Evolutionary conservation across 2,329 filamentous ascomycete species (phyloP).

Genomic region (Taxawa tesnikishii): DNA sequence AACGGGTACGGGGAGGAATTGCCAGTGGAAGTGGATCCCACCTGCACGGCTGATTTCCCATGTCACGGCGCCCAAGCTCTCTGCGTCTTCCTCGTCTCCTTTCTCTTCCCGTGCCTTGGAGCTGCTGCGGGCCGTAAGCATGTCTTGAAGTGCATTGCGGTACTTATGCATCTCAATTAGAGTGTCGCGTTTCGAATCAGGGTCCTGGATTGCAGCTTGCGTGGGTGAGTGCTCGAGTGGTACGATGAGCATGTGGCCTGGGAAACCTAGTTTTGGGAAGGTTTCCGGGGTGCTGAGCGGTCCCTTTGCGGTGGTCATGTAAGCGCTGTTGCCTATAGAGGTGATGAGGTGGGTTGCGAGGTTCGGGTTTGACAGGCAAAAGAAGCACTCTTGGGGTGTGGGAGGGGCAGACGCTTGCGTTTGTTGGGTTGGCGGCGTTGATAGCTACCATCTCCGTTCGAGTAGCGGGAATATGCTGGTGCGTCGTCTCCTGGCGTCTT

Average conservation of each 20-base stretch:
- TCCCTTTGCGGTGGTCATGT: slow-evolving; percentile 85
- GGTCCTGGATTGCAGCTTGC: slow-evolving; percentile 51
- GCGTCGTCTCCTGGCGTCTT: slow-evolving; percentile 18
- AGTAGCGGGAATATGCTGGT: slow-evolving; percentile 41
- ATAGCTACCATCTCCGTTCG: slow-evolving; percentile 31
- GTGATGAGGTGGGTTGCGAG: slow-evolving; percentile 79
- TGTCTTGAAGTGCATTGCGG: slow-evolving; percentile 61
- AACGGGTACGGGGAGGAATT: slow-evolving; percentile 66
- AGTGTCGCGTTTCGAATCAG: slow-evolving; percentile 42
- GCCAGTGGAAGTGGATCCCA: slow-evolving; percentile 88
- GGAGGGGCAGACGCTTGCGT: slow-evolving; percentile 24
- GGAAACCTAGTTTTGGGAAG: slow-evolving; percentile 62
- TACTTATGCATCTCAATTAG: slow-evolving; percentile 76
- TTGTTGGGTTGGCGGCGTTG: slow-evolving; percentile 28
- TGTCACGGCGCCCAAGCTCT: slow-evolving; percentile 65
- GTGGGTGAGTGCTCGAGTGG: slow-evolving; percentile 74
- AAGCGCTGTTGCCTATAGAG: slow-evolving; percentile 76
- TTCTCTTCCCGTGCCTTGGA: too few species aligned
- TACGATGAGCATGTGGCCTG: slow-evolving; percentile 82
- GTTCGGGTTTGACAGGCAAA: slow-evolving; percentile 82
- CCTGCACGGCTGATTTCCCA: slow-evolving; percentile 80
- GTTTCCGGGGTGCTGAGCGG: slow-evolving; percentile 63
- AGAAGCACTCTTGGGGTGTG: slow-evolving; percentile 71
- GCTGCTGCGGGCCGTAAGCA: slow-evolving; percentile 41
- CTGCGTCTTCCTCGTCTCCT: not conserved